Evolutionary conservation across 2,329 filamentous ascomycete genomes (phyloP).

Genomic region (Phyllosticta ampelicida): DNA sequence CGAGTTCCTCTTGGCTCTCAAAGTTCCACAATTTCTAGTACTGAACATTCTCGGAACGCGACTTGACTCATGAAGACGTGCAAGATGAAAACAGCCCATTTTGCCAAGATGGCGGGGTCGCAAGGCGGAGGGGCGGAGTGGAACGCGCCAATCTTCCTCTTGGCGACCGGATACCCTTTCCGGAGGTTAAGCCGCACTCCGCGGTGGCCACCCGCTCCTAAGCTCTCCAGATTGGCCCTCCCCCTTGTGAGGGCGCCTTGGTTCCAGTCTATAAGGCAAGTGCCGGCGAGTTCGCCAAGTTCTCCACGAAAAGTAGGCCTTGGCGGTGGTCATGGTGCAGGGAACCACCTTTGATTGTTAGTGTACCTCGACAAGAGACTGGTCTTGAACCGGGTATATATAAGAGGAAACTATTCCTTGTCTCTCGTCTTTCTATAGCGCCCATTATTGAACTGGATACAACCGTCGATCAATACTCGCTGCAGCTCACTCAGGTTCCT

Average conservation of each 20-base stretch:
- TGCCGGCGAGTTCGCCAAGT: slow-evolving; percentile 2
- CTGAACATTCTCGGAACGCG: not conserved
- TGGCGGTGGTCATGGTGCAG: slow-evolving; percentile 7
- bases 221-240: not conserved
- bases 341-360: slow-evolving; percentile 5
- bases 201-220: not conserved
- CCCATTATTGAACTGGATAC: not conserved
- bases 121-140: not conserved
- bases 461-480: not conserved
- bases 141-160: not conserved
- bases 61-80: not conserved
- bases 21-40: no score
- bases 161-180: not conserved
- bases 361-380: not conserved
- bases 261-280: not conserved
- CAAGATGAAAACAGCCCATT: not conserved
- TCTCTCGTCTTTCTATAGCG: not conserved
- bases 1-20: not conserved
- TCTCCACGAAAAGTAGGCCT: slow-evolving; percentile 1
- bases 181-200: not conserved
- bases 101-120: not conserved
- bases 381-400: not conserved
- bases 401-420: not conserved
- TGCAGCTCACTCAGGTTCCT: not conserved
- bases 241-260: not conserved